These are phyloP conservation scores for Darksidea phi DNA, from an alignment of 495 filamentous ascomycete genomes.

Conservation along the genomic window DNA sequence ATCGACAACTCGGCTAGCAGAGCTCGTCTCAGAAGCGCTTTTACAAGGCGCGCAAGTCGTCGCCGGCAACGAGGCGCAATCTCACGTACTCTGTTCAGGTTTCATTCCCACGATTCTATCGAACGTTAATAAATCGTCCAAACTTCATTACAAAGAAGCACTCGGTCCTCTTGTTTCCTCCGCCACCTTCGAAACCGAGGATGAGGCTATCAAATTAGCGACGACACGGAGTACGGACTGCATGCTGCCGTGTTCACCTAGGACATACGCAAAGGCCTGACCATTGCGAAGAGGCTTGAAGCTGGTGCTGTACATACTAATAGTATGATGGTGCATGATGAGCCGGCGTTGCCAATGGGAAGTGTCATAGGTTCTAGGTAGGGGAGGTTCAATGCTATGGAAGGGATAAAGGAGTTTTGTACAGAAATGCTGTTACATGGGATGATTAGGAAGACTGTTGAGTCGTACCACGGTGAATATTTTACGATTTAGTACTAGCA, in stretches of 20 bases:
- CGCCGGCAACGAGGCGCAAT: slow-evolving; percentile 49
- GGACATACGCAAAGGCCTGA: slow-evolving; percentile 39
- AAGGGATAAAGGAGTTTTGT: slow-evolving; percentile 32
- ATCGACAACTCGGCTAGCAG: slow-evolving; percentile 55
- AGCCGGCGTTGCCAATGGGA: slow-evolving; percentile 19
- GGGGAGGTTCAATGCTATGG: slow-evolving; percentile 14
- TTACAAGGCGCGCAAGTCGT: slow-evolving; percentile 66
- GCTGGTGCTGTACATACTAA: slow-evolving; percentile 21
- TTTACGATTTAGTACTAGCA: too few relatives aligned
- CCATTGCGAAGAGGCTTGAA: slow-evolving; percentile 43
- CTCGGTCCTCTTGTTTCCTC: slow-evolving; percentile 71
- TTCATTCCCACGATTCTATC: slow-evolving; percentile 72
- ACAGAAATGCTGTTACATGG: slow-evolving; percentile 16
- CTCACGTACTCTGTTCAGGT: slow-evolving; percentile 50
- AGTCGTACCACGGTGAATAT: too few relatives aligned
- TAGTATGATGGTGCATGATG: slow-evolving; percentile 27
- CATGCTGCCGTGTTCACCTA: slow-evolving; percentile 43
- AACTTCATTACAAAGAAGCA: slow-evolving; percentile 72
- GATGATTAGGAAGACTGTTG: slow-evolving; percentile 42
- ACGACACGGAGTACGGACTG: slow-evolving; percentile 44
- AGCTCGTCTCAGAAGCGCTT: slow-evolving; percentile 63
- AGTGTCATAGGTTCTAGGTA: slow-evolving; percentile 9
- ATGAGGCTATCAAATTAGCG: slow-evolving; percentile 39
- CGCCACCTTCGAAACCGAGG: slow-evolving; percentile 10
- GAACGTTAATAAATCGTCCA: slow-evolving; percentile 70